These are phyloP conservation scores for Pueraria montana DNA, from an alignment of 306 rosid genomes.

Conservation along the genomic window DNA sequence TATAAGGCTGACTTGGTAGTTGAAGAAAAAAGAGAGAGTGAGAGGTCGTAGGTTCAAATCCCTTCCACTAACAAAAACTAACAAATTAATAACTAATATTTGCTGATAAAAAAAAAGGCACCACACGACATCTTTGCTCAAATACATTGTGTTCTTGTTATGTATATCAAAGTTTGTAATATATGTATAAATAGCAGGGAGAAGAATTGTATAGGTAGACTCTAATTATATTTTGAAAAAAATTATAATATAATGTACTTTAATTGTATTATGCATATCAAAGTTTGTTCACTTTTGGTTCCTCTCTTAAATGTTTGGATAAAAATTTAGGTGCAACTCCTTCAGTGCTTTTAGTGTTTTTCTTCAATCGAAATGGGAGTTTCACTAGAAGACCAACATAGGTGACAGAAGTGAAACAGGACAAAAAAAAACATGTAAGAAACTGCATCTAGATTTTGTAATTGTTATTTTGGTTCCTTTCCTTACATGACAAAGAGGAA, in stretches of 20 bases:
- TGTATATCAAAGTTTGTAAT: not conserved
- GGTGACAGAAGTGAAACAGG: too few species aligned
- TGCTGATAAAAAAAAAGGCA: too few species aligned
- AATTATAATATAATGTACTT: not conserved
- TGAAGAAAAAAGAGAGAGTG: too few species aligned
- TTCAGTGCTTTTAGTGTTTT: not conserved
- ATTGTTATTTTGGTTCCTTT: not conserved
- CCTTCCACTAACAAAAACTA: too few species aligned
- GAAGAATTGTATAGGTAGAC: not conserved
- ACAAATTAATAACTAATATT: too few species aligned
- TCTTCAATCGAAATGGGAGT: not conserved
- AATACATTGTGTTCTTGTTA: not conserved
- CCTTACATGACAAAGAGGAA: not conserved
- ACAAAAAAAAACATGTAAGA: too few species aligned
- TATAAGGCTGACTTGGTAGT: too few species aligned
- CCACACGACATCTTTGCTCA: not conserved
- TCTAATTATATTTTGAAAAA: not conserved
- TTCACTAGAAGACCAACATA: too few species aligned
- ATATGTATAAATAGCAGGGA: not conserved
- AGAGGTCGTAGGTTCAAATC: too few species aligned
- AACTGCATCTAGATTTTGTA: not conserved
- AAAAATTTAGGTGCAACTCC: not conserved
- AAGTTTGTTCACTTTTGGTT: not conserved
- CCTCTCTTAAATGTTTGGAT: not conserved
- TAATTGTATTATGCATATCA: not conserved